Evolutionary conservation across 1,284 basidiomycete genomes (phyloP), one percentile per base, ranked within the genome.

Genomic region (Schizophyllum commune): DNA sequence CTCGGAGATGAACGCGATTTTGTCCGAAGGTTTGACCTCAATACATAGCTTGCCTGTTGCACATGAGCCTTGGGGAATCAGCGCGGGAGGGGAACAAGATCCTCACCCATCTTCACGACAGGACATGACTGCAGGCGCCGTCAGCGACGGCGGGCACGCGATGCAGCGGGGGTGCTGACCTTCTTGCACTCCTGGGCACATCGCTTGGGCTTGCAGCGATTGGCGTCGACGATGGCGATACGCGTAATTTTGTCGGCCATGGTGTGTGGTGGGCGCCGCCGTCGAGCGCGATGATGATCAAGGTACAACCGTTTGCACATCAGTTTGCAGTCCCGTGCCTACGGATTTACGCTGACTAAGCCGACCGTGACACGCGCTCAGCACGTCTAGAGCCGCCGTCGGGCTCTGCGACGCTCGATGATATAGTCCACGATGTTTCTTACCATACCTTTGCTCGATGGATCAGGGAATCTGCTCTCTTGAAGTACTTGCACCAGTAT

Each of bases 1-100:
- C 75, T 98, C 95, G 32, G 96, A 98, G 76, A 98, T 90, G 83
- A 95, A 97, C 2, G 96, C 91, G 75, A 97, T 97, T 81, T 96
- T 96, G 78, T 96, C 92, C 15, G 88, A 83, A 15, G 94, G 75
- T 72, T 93, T 94, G 66, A 98, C 96, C 78, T 98, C 96, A 69
- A 98, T 98, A 82, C 96, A 98, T 32, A 98, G 81, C 77, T 97
- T 97, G 54, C 95, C 93, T 94, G 63, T 20, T 6, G 6, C n/a
- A n/a, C n/a, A 8, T 54, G n/a, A 54, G 52, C 34, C 34, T 39
- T 7, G 34, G 13, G 7, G 13, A 13, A 39, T 39, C 34, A 21
- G 52, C 20, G 27, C 17, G 58, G 34, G 34, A 7, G 34, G 34
- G 34, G 34, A 13, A 39, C 34, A 39, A 7, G 34, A 39, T 39